A percentile compares a stretch with the other conserved stretches of the same genome.
Evolutionary conservation across 2,329 filamentous ascomycete genomes (phyloP).

Genomic region (Colletotrichum coccodes): DNA sequence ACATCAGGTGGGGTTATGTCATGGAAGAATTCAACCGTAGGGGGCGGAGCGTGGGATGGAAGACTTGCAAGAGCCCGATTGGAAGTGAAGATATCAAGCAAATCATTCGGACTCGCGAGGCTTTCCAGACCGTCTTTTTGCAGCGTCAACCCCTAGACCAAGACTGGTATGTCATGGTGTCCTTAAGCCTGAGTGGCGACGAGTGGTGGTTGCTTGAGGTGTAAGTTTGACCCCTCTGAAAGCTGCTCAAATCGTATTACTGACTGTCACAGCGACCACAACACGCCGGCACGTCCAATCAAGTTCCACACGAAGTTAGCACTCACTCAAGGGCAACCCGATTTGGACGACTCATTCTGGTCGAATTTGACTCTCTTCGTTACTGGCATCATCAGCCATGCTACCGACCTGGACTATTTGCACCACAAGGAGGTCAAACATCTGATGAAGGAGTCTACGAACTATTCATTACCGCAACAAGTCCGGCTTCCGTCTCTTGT

Average conservation of each 20-base stretch:
- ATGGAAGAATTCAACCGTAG: conserved; percentile 70
- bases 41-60: conserved; percentile 74
- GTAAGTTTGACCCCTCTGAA: conserved; percentile 50
- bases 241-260: not conserved
- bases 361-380: conserved; percentile 60
- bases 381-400: conserved; percentile 62
- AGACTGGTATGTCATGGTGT: conserved; percentile 78
- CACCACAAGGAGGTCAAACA: conserved; percentile 56
- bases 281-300: conserved; percentile 37
- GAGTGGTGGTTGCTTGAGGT: conserved; percentile 81
- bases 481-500: conserved; percentile 59
- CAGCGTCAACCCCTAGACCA: conserved; percentile 76
- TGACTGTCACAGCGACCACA: conserved; percentile 39
- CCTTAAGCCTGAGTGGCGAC: conserved; percentile 78
- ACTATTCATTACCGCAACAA: conserved; percentile 52
- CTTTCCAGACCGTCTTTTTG: conserved; percentile 75
- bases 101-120: conserved; percentile 70
- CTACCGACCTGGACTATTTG: conserved; percentile 59
- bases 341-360: conserved; percentile 62
- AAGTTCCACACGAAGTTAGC: conserved; percentile 45
- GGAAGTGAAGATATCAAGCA: conserved; percentile 66
- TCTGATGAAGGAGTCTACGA: conserved; percentile 44
- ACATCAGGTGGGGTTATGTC: conserved; percentile 69
- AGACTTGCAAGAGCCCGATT: conserved; percentile 57
- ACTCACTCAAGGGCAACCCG: conserved; percentile 54